A percentile compares a stretch with the other conserved stretches of the same genome.
phyloP scores from a whole-genome alignment of 768 basidiomycete genomes.

The Lactifluus pinguis region DNA sequence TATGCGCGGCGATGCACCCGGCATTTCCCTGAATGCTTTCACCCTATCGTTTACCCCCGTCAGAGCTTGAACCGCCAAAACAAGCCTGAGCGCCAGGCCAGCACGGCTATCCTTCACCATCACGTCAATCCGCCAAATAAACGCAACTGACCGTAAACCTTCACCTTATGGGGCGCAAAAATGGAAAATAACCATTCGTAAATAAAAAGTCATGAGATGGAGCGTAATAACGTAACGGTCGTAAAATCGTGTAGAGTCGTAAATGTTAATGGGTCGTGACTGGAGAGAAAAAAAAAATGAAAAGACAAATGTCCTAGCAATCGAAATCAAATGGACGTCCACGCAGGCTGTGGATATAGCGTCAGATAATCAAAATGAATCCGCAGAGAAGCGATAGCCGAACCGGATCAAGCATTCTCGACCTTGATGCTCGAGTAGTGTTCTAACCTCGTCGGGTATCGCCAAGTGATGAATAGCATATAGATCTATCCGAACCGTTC shows the following conservation, averaged over 20 bases:
- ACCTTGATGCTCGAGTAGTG: conserved; percentile 59
- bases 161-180: conserved; percentile 4
- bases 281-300: conserved; percentile 23
- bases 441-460: conserved; percentile 61
- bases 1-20: conserved; percentile 17
- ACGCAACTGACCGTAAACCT: background rate
- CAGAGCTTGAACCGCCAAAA: conserved; percentile 15
- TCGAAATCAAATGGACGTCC: background rate
- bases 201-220: conserved; percentile 13
- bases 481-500: conserved; percentile 40
- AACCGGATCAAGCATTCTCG: conserved; percentile 48
- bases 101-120: conserved; percentile 10
- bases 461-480: conserved; percentile 71
- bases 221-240: conserved; percentile 17
- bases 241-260: conserved; percentile 23
- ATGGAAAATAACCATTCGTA: conserved; percentile 11
- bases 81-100: conserved; percentile 9
- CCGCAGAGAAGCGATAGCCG: conserved; percentile 18
- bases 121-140: conserved; percentile 16
- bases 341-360: background rate
- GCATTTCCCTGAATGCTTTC: conserved; percentile 10
- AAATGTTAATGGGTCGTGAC: conserved; percentile 22
- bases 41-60: conserved; percentile 11
- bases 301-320: conserved; percentile 24
- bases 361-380: conserved; percentile 4